Percentiles rank a stretch among this genome's conserved stretches.
phyloP scores from a whole-genome alignment of 1,139 yeast genomes.

The Geotrichum australiense region DNA sequence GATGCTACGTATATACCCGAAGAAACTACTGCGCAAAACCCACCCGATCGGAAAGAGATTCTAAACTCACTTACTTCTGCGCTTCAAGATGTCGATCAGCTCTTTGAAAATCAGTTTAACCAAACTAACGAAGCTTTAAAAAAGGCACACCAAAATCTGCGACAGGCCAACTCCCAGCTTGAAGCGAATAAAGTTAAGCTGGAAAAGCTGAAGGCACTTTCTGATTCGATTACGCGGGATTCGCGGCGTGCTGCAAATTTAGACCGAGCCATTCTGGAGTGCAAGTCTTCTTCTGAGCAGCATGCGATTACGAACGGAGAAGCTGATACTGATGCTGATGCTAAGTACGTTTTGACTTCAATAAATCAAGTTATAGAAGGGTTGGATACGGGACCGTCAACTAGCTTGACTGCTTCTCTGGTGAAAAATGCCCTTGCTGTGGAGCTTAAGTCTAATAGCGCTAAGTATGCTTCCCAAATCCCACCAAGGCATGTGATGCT shows the following conservation, averaged over 20 bases:
- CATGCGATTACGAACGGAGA: conserved; percentile 18
- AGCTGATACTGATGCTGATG: conserved; percentile 49
- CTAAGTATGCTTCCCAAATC: conserved; percentile 25
- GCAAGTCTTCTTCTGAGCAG: conserved; percentile 40
- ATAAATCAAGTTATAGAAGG: conserved; percentile 5
- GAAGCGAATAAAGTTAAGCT: conserved; percentile 42
- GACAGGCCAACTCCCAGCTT: conserved; percentile 43
- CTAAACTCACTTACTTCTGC: conserved; percentile 39
- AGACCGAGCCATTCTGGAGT: conserved; percentile 51
- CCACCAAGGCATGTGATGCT: conserved; percentile 60
- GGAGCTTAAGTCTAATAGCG: conserved; percentile 5
- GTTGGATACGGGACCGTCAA: background rate
- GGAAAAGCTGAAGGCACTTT: conserved; percentile 39
- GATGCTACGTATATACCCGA: no score
- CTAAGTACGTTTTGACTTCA: conserved; percentile 49
- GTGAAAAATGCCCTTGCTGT: conserved; percentile 5
- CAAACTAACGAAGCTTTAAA: conserved; percentile 43
- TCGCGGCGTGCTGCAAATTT: conserved; percentile 49
- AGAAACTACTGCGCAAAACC: conserved; percentile 6
- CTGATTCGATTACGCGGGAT: conserved; percentile 40
- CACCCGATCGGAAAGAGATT: conserved; percentile 37
- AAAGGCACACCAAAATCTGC: conserved; percentile 42
- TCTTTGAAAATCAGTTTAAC: conserved; percentile 44
- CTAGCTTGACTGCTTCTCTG: conserved; percentile 3
- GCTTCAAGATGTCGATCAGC: conserved; percentile 34